A percentile compares a stretch with the other conserved stretches of the same genome.
Conservation (phyloP, 306 rosid species). For the Cucurbita ficifolia region DNA sequence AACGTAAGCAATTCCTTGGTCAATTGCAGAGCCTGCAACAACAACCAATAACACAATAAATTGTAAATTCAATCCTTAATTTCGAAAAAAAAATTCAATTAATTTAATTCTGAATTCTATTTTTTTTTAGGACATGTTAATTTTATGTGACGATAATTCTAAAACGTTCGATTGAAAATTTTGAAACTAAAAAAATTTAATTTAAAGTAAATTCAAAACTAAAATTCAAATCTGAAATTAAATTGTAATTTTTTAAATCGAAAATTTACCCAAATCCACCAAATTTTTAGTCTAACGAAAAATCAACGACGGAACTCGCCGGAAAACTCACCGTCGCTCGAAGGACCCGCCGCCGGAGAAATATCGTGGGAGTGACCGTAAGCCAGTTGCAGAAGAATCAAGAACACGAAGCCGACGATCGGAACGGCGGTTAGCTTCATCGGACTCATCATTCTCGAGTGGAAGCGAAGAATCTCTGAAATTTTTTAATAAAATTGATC, state of each 20-base stretch:
- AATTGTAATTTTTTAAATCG: background rate
- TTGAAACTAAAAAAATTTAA: no score
- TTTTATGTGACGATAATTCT: no score
- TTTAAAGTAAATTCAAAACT: background rate
- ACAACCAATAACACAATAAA: background rate
- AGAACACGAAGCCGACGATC: background rate
- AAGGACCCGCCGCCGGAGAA: conserved; percentile 1
- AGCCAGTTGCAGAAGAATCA: background rate
- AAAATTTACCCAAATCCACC: background rate
- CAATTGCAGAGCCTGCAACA: conserved; percentile 6
- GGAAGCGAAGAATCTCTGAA: background rate
- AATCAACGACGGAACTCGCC: background rate
- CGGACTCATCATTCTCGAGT: background rate
- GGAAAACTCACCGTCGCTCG: background rate
- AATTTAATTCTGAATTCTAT: no score
- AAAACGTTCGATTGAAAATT: no score
- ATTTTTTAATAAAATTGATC: background rate
- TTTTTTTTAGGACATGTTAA: no score
- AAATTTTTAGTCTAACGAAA: background rate
- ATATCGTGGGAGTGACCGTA: background rate
- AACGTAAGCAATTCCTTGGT: conserved; percentile 8
- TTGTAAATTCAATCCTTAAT: no score
- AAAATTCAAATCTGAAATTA: no score
- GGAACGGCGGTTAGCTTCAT: background rate
- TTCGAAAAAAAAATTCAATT: no score